These are phyloP conservation scores for Suillus lakei DNA, from an alignment of 768 basidiomycete genomes.

Conservation along the genomic window DNA sequence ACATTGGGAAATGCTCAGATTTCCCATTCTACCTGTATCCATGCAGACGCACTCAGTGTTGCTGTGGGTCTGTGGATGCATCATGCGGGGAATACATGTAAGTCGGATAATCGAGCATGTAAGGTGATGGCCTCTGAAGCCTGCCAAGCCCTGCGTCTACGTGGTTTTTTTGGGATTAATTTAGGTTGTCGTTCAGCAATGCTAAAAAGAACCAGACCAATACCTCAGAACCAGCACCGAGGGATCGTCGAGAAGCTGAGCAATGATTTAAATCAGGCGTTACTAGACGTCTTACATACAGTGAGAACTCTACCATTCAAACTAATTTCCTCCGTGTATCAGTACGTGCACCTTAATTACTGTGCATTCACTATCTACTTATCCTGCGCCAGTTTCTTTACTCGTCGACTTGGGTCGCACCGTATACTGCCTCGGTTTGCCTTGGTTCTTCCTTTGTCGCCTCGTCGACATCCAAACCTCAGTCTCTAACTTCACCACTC, in stretches of 20 bases:
- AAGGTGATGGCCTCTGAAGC: conserved; percentile 96
- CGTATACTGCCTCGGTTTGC: conserved; percentile 74
- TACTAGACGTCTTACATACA: conserved; percentile 37
- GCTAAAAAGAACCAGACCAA: no score
- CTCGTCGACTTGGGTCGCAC: no score
- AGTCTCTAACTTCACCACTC: conserved; percentile 61
- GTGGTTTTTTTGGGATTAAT: conserved; percentile 92
- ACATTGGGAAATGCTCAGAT: conserved; percentile 93
- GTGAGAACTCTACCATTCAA: conserved; percentile 63
- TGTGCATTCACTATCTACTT: no score
- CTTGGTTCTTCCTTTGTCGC: no score
- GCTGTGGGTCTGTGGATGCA: conserved; percentile 95
- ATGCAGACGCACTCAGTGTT: conserved; percentile 91
- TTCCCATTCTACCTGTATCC: conserved; percentile 84
- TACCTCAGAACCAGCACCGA: conserved; percentile 42
- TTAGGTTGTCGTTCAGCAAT: conserved; percentile 97
- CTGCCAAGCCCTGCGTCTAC: conserved; percentile 68
- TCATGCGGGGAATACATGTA: conserved; percentile 97
- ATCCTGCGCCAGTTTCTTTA: no score
- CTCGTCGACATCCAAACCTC: no score
- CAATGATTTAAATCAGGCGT: conserved; percentile 83
- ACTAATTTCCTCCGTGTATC: no score
- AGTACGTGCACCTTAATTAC: no score
- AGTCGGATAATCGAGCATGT: conserved; percentile 90
- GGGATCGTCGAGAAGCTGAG: conserved; percentile 86